These are phyloP conservation scores for Acorus calamus DNA, from an alignment of 106 monocot species.

Conservation along the genomic window DNA sequence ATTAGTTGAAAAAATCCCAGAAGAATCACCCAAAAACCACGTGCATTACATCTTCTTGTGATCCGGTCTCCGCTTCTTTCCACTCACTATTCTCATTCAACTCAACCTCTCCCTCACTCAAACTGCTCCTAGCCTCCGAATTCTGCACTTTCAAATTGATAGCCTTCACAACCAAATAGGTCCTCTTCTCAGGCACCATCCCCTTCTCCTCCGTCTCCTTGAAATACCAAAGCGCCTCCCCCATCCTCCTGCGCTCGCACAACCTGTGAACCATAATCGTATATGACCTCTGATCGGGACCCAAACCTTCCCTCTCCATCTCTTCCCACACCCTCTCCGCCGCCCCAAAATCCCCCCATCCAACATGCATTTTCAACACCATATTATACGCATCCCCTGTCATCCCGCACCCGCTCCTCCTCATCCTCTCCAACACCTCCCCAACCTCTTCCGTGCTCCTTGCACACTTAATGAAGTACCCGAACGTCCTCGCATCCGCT, in stretches of 20 bases:
- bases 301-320: slow-evolving; percentile 60
- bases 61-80: too few relatives aligned
- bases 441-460: slow-evolving; percentile 42
- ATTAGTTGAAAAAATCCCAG: too few relatives aligned
- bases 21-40: too few relatives aligned
- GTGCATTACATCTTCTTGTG: too few relatives aligned
- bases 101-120: too few relatives aligned
- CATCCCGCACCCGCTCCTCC: slow-evolving; percentile 32
- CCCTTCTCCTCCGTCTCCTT: slow-evolving; percentile 56
- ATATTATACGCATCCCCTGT: slow-evolving; percentile 53
- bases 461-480: slow-evolving; percentile 46
- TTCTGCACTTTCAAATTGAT: slow-evolving; percentile 19
- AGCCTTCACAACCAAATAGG: slow-evolving; percentile 50
- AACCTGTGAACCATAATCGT: slow-evolving; percentile 71
- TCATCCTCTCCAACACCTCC: slow-evolving; percentile 42
- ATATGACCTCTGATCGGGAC: slow-evolving; percentile 78
- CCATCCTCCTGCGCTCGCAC: slow-evolving; percentile 32
- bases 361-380: slow-evolving; percentile 51
- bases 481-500: slow-evolving; percentile 62
- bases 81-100: too few relatives aligned
- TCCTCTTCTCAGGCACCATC: slow-evolving; percentile 58
- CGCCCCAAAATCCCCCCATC: slow-evolving; percentile 47
- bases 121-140: too few relatives aligned
- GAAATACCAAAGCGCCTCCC: slow-evolving; percentile 49
- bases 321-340: slow-evolving; percentile 43